phyloP scores from a whole-genome alignment of 805 yeast species.

The Barnettozyma sp. region DNA sequence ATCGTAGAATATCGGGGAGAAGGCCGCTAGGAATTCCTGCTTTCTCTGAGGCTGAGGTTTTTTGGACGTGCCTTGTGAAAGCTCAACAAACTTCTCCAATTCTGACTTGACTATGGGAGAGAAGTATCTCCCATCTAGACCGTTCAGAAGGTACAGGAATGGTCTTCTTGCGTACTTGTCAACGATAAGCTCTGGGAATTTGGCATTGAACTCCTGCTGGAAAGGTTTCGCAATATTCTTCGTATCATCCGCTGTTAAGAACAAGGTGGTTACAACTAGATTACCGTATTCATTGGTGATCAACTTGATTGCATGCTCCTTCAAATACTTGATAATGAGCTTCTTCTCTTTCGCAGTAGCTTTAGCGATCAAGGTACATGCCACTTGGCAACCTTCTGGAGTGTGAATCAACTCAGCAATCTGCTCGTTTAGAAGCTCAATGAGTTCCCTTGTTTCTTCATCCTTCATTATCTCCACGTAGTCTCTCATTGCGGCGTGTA shows the following conservation, averaged over 20 bases:
- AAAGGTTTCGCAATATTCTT: conserved; percentile 73
- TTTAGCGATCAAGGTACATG: conserved; percentile 67
- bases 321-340: conserved; percentile 60
- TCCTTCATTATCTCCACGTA: conserved; percentile 66
- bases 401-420: conserved; percentile 94
- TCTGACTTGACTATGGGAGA: conserved; percentile 61
- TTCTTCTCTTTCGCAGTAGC: conserved; percentile 94
- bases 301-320: conserved; percentile 67
- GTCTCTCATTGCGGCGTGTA: conserved; percentile 95
- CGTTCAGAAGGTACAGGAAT: conserved; percentile 69
- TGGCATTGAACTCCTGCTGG: conserved; percentile 46
- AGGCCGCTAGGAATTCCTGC: conserved; percentile 54
- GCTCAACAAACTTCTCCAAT: conserved; percentile 50
- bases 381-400: conserved; percentile 89
- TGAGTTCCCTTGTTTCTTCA: conserved; percentile 68
- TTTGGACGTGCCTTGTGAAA: conserved; percentile 68
- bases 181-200: conserved; percentile 46
- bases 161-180: conserved; percentile 87
- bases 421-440: conserved; percentile 79
- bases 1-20: conserved; percentile 59
- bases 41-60: conserved; percentile 78
- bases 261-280: conserved; percentile 66
- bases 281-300: conserved; percentile 85
- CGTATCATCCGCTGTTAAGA: conserved; percentile 91
- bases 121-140: conserved; percentile 76